These are phyloP conservation scores for Saturnispora kantuleensis DNA, from an alignment of 805 yeast species.

Conservation along the genomic window DNA sequence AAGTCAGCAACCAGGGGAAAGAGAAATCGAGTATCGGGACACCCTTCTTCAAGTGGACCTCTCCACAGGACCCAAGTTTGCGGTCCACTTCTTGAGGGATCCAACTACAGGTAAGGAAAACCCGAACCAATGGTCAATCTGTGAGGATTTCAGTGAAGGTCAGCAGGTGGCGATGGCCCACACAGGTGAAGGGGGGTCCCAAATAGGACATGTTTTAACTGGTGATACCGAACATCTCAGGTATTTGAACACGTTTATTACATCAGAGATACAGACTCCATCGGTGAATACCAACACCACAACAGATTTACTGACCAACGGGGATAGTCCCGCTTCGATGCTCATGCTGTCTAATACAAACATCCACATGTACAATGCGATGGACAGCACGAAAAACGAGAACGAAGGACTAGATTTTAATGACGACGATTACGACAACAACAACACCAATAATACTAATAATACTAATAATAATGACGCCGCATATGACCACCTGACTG, in stretches of 20 bases:
- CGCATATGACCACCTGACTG: neutral
- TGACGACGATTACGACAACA: neutral
- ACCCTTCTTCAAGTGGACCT: constrained; percentile 26
- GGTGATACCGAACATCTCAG: constrained; percentile 35
- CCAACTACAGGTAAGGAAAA: constrained; percentile 34
- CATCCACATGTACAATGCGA: no score
- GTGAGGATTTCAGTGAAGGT: constrained; percentile 78
- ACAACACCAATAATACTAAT: neutral
- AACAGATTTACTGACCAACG: neutral
- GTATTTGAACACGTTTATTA: constrained; percentile 25
- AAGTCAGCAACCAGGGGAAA: constrained; percentile 17
- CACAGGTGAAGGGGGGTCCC: constrained; percentile 46
- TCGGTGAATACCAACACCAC: constrained; percentile 7
- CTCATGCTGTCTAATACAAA: no score
- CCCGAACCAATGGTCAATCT: constrained; percentile 65
- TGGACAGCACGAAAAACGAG: no score
- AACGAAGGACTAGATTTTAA: no score
- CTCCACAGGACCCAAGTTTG: constrained; percentile 60
- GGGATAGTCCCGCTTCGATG: no score
- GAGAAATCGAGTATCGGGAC: constrained; percentile 30
- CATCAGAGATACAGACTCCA: constrained; percentile 13
- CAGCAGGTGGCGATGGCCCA: constrained; percentile 68
- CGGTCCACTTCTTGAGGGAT: constrained; percentile 60
- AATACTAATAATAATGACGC: neutral
- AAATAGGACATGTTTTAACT: constrained; percentile 58